Percentiles rank a stretch among this genome's conserved stretches.
phyloP scores from a whole-genome alignment of 805 yeast genomes.

The Saturnispora galanensis region DNA sequence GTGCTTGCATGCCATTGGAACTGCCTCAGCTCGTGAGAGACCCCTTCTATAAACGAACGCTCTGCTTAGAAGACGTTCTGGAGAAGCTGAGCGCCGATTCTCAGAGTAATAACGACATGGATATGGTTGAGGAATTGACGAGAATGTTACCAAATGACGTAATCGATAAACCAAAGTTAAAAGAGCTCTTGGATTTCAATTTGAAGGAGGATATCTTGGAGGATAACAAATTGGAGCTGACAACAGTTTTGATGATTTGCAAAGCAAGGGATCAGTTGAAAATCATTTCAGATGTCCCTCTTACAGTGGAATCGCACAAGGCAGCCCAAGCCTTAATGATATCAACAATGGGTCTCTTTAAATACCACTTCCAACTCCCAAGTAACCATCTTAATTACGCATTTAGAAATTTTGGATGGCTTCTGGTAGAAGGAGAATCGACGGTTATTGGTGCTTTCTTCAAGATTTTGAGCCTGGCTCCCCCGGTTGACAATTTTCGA shows the following conservation, averaged over 20 bases:
- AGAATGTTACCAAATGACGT: background rate
- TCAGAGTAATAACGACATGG: too few species aligned
- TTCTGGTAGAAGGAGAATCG: constrained; percentile 9
- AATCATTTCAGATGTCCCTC: constrained; percentile 6
- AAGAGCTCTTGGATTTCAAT: background rate
- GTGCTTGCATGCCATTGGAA: too few species aligned
- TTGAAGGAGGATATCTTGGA: constrained; percentile 4
- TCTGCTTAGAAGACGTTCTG: background rate
- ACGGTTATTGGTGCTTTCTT: constrained; percentile 13
- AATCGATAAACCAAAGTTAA: background rate
- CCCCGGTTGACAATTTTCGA: constrained; percentile 13
- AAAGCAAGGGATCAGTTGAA: constrained; percentile 13
- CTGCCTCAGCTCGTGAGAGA: too few species aligned
- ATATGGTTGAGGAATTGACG: too few species aligned
- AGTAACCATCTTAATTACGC: constrained; percentile 17
- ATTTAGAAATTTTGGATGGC: constrained; percentile 20
- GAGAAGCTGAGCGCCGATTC: background rate
- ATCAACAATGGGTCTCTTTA: constrained; percentile 16
- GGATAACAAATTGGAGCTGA: constrained; percentile 19
- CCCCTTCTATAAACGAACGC: too few species aligned
- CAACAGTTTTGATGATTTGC: constrained; percentile 19
- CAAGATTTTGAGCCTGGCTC: constrained; percentile 10
- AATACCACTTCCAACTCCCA: constrained; percentile 23
- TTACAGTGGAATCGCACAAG: constrained; percentile 12
- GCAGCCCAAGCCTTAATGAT: constrained; percentile 12